Conservation (phyloP, 139 green algal genomes). For the Closterium sp. region DNA sequence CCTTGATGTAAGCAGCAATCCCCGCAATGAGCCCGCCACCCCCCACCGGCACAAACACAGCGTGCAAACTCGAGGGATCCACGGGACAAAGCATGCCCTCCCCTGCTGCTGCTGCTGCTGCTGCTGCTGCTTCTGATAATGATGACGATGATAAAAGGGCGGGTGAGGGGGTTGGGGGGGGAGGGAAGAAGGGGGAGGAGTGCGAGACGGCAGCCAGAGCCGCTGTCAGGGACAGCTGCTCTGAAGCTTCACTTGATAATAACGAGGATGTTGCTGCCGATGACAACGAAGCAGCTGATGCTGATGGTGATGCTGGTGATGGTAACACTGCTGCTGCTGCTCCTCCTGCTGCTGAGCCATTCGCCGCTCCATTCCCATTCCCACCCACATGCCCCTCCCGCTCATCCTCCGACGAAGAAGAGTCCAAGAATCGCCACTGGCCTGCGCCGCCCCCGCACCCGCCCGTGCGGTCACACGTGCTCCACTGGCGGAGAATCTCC, state of each 20-base stretch:
- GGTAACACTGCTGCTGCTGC: not conserved
- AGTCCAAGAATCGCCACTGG: not conserved
- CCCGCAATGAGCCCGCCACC: conserved; percentile 90
- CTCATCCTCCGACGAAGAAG: not conserved
- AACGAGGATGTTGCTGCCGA: not conserved
- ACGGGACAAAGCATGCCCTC: not conserved
- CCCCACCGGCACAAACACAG: conserved; percentile 87
- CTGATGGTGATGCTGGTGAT: not conserved
- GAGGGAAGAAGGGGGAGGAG: not conserved
- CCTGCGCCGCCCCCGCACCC: not conserved
- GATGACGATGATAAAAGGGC: not conserved
- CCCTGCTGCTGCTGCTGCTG: not conserved
- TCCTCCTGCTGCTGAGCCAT: not conserved
- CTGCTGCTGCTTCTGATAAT: not conserved
- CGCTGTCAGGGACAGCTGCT: not conserved
- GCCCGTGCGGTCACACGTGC: not conserved
- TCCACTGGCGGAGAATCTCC: conserved; percentile 82
- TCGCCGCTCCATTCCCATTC: not conserved
- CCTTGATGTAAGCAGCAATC: conserved; percentile 87
- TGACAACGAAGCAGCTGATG: not conserved
- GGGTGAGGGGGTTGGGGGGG: not conserved
- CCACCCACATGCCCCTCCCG: not conserved
- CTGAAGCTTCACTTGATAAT: not conserved
- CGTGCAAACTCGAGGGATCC: conserved; percentile 69
- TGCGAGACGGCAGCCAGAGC: not conserved